Percentiles rank a stretch among this genome's conserved stretches.
phyloP scores from a whole-genome alignment of 305 asterid species.

The Plantago lanceolata region DNA sequence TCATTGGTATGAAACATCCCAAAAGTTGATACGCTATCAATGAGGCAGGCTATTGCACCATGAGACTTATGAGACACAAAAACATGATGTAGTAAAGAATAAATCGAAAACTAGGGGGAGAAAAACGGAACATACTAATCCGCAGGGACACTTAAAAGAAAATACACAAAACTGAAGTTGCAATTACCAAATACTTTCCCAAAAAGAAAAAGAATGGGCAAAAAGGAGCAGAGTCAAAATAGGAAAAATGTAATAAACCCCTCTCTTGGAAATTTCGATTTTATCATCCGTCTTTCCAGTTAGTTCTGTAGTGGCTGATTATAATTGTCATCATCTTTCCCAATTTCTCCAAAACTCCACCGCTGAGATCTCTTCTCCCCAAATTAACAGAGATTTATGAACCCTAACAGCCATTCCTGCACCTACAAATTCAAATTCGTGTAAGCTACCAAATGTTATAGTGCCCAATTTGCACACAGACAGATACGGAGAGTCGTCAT shows the following conservation, averaged over 20 bases:
- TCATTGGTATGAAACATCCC: too few species aligned
- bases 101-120: too few species aligned
- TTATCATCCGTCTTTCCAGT: background rate
- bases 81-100: too few species aligned
- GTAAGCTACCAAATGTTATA: background rate
- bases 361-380: background rate
- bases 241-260: background rate
- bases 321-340: background rate
- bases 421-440: background rate
- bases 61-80: too few species aligned
- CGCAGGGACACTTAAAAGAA: too few species aligned
- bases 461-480: background rate
- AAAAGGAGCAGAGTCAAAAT: too few species aligned
- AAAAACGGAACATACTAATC: too few species aligned
- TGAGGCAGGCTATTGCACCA: too few species aligned
- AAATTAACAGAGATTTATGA: background rate
- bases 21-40: too few species aligned
- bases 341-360: background rate
- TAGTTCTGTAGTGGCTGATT: background rate
- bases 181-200: too few species aligned
- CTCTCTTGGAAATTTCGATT: background rate
- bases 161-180: too few species aligned
- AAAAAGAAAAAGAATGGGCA: too few species aligned
- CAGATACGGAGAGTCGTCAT: slow-evolving; percentile 23
- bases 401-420: background rate